Conservation (phyloP, 2,329 filamentous ascomycete genomes). For the Colletotrichum limetticola region DNA sequence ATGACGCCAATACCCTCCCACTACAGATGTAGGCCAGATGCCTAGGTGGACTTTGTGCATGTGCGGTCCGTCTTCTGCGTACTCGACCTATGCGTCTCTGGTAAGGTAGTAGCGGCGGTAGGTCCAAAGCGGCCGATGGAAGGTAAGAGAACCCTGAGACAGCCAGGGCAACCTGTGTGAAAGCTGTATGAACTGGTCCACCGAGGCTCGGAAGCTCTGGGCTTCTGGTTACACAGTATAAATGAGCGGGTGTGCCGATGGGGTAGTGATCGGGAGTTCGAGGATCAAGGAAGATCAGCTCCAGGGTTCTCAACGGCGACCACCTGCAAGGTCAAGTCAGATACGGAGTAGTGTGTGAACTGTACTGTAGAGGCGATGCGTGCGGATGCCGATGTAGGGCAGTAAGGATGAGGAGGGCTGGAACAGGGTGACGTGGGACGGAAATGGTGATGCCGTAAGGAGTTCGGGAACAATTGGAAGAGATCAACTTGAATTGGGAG, state of each 20-base stretch:
- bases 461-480: slow-evolving; percentile 28
- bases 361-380: too few relatives aligned
- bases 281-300: slow-evolving; percentile 3
- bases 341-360: not conserved
- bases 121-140: slow-evolving; percentile 5
- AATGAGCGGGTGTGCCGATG: not conserved
- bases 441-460: slow-evolving; percentile 9
- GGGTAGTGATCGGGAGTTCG: not conserved
- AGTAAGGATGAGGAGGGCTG: not conserved
- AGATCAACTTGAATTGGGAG: not conserved
- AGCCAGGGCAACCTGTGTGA: not conserved
- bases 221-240: too few relatives aligned
- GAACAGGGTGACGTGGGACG: not conserved
- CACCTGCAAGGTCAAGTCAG: slow-evolving; percentile 3
- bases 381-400: slow-evolving; percentile 6
- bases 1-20: slow-evolving; percentile 26
- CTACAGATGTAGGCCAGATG: not conserved
- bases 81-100: not conserved
- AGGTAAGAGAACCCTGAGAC: slow-evolving; percentile 21
- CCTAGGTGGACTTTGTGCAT: slow-evolving; percentile 4
- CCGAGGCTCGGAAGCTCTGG: slow-evolving; percentile 1
- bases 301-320: slow-evolving; percentile 8
- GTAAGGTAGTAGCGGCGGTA: not conserved
- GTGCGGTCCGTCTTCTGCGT: not conserved
- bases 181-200: not conserved